Evolutionary conservation across 108 stramenopile genomes (phyloP).

Genomic region (Cyclotella sp.): DNA sequence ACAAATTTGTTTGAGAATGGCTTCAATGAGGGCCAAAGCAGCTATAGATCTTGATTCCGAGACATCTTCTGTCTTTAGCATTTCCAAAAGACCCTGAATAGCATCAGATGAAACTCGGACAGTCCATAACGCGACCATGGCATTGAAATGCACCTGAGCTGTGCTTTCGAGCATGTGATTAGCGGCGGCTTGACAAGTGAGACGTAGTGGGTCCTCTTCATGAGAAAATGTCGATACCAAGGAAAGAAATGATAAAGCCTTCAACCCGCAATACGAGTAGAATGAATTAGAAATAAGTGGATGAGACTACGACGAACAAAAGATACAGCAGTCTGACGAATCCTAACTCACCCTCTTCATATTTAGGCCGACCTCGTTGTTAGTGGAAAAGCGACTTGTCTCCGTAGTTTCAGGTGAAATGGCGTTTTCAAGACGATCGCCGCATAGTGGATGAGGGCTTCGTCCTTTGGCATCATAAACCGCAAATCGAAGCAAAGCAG

Average conservation of each 20-base stretch:
- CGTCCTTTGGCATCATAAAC: constrained; percentile 58
- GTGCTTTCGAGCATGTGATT: constrained; percentile 55
- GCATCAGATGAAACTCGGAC: constrained; percentile 33
- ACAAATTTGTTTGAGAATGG: constrained; percentile 11
- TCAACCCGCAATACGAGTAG: not conserved
- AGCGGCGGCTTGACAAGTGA: constrained; percentile 59
- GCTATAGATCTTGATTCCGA: constrained; percentile 3
- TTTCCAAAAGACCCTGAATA: constrained; percentile 15
- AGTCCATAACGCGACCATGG: constrained; percentile 31
- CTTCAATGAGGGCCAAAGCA: constrained; percentile 18
- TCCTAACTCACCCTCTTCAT: constrained; percentile 20
- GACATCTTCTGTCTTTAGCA: not conserved
- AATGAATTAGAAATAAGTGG: not conserved
- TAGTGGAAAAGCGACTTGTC: constrained; percentile 9
- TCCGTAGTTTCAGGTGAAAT: constrained; percentile 7
- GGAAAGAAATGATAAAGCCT: constrained; percentile 52
- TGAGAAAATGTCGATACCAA: constrained; percentile 36
- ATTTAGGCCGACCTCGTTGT: constrained; percentile 12
- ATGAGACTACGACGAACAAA: not conserved
- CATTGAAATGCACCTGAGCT: constrained; percentile 45
- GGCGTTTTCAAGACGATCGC: constrained; percentile 12
- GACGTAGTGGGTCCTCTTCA: constrained; percentile 38
- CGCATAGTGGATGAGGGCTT: constrained; percentile 62
- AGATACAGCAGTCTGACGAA: too few relatives aligned
- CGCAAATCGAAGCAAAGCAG: constrained; percentile 70